Base-by-base conservation (phyloP, 192 early-diverging fungal species). In the Gamsiella multidivaricata region DNA sequence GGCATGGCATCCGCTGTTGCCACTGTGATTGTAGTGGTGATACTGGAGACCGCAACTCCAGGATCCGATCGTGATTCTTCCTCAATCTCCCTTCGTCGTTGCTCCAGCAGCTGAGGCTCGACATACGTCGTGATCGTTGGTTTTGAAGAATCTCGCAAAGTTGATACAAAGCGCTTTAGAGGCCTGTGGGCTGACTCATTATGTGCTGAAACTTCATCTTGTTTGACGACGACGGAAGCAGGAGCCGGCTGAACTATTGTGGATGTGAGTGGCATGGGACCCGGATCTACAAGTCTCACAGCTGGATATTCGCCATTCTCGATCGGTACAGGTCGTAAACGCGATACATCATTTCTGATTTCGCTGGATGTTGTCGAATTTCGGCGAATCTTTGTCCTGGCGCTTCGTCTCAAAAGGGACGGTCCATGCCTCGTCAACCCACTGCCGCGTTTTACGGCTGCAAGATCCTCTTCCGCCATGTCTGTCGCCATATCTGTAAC, bases 341-440 rank as follows among this genome's bases (percentile, higher is more conserved):
- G 65, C 12, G 74, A 78, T 2, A 22, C 25, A 20, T 78, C 74
- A 26, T 55, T 50, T 17, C 37, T 45, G 11, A 37, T 45, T 18
- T 78, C 65, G 23, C 28, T 69, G 10, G 74, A 78, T 2, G 74
- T 47, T 5, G 73, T 78, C 3, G 86, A 85, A 34, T 87, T 82
- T 22, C 86, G 57, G 41, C 84, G 81, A 58, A 87, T 81, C 37
- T 83, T 87, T 25, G 81, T 87, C 14, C 86, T 72, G n/a, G 86
- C 86, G 7, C 81, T 80, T 41, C 84, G 67, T 52, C 84, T 45
- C 47, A 85, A 41, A 22, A 85, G 63, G 34, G 84, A 79, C 11
- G 74, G 60, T 14, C 80, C 84, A 2, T 74, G 67, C 50, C 81
- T 72, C 12, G 69, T 69, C 20, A 83, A 47, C 32, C 70, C 81